phyloP scores from a whole-genome alignment of 208 protist genomes.

The Strigomonas culicis region DNA sequence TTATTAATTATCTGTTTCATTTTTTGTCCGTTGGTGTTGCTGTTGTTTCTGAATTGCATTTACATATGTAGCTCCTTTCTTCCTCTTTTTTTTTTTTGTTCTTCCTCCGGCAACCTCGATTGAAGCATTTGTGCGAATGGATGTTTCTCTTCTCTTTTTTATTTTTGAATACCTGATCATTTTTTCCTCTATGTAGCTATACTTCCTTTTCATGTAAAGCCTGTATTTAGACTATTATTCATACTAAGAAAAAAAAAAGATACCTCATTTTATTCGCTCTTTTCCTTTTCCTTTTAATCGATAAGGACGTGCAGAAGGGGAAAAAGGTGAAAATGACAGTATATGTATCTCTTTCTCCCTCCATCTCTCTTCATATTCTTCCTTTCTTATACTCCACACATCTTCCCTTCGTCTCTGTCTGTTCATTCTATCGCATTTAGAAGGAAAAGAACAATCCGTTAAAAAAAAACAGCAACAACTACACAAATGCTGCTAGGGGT shows the following conservation, averaged over 20 bases:
- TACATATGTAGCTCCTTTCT: neutral
- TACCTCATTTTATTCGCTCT: constrained; percentile 11
- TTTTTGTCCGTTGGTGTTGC: neutral
- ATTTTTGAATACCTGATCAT: neutral
- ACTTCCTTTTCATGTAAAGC: constrained; percentile 1
- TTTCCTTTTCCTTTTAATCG: neutral
- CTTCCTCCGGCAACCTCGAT: neutral
- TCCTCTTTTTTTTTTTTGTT: constrained; percentile 1
- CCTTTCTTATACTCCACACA: neutral
- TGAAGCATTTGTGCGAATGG: neutral
- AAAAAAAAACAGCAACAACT: neutral
- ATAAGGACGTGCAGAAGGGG: neutral
- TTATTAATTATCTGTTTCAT: constrained; percentile 6
- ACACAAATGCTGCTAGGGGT: constrained; percentile 74
- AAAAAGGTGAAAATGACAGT: neutral
- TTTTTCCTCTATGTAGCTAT: neutral
- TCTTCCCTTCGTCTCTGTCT: no score
- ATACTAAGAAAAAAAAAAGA: neutral
- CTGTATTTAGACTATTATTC: constrained; percentile 2
- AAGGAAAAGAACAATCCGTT: neutral
- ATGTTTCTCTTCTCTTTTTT: constrained; percentile 10
- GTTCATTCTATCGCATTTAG: neutral
- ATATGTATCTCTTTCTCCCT: neutral
- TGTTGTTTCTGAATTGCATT: no score
- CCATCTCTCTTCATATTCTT: neutral